These are phyloP conservation scores for Hymenoscyphus fraxineus DNA, from an alignment of 2,329 filamentous ascomycete genomes.

Conservation along the genomic window DNA sequence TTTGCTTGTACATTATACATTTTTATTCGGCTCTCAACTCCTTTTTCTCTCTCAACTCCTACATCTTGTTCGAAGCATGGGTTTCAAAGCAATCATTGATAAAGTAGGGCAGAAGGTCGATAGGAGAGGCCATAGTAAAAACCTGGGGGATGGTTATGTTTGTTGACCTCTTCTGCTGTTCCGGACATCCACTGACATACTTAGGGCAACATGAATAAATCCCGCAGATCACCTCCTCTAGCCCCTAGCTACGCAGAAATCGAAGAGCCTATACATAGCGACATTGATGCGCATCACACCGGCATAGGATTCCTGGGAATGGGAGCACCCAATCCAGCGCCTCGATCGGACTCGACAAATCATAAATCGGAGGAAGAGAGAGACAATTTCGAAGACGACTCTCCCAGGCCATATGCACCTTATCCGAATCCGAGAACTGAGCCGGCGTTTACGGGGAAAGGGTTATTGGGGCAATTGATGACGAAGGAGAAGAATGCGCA, in stretches of 20 bases:
- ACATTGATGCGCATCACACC: neutral
- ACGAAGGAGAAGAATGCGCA: neutral
- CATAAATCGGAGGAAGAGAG: neutral
- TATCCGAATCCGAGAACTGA: neutral
- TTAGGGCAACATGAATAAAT: neutral
- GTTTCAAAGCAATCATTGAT: slow-evolving; percentile 6
- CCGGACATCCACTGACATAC: neutral
- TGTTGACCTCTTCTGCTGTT: neutral
- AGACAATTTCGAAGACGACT: neutral
- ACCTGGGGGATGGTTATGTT: neutral
- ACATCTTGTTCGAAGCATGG: neutral
- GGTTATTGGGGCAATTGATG: slow-evolving; percentile 6
- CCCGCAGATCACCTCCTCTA: neutral
- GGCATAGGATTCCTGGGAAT: slow-evolving; percentile 2
- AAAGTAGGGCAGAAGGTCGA: slow-evolving; percentile 7
- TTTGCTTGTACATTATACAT: neutral
- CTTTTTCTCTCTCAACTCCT: neutral
- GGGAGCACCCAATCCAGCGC: slow-evolving; percentile 3
- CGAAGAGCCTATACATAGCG: neutral
- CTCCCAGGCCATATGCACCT: neutral
- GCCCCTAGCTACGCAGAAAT: slow-evolving; percentile 1
- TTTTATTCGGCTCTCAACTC: neutral
- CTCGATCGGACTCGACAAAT: neutral
- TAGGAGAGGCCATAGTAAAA: slow-evolving; percentile 1
- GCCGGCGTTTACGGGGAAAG: neutral